phyloP scores from a whole-genome alignment of 2,329 filamentous ascomycete species.

The Sporothrix brunneoviolacea region DNA sequence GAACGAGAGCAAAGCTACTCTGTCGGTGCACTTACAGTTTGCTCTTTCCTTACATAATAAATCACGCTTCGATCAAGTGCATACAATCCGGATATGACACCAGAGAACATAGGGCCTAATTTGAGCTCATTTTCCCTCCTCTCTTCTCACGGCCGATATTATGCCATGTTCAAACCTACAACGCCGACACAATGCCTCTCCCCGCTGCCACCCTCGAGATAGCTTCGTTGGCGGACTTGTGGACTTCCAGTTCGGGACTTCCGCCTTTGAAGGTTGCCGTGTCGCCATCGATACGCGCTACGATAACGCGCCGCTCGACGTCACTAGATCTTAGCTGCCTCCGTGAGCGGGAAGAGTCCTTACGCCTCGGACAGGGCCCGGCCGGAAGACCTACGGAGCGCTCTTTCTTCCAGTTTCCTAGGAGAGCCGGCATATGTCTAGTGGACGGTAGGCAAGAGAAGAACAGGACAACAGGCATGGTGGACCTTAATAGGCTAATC shows the following conservation, averaged over 20 bases:
- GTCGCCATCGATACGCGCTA: too few relatives aligned
- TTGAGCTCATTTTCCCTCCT: too few relatives aligned
- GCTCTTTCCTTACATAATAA: conserved; percentile 7
- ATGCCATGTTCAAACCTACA: not conserved
- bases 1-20: not conserved
- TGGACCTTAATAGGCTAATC: too few relatives aligned
- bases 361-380: conserved; percentile 7
- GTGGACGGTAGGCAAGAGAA: too few relatives aligned
- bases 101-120: too few relatives aligned
- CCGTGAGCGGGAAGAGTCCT: not conserved
- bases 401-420: too few relatives aligned
- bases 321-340: not conserved
- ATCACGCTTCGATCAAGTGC: too few relatives aligned
- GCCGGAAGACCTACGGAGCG: not conserved
- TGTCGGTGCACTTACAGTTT: not conserved
- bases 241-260: not conserved
- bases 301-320: not conserved
- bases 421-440: not conserved
- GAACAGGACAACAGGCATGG: too few relatives aligned
- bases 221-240: not conserved
- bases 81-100: too few relatives aligned
- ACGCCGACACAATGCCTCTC: too few relatives aligned
- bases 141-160: too few relatives aligned
- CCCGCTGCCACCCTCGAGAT: not conserved
- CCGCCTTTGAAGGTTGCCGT: not conserved